Conservation (phyloP, 2,329 filamentous ascomycete genomes). For the Calonectria hawksworthii region DNA sequence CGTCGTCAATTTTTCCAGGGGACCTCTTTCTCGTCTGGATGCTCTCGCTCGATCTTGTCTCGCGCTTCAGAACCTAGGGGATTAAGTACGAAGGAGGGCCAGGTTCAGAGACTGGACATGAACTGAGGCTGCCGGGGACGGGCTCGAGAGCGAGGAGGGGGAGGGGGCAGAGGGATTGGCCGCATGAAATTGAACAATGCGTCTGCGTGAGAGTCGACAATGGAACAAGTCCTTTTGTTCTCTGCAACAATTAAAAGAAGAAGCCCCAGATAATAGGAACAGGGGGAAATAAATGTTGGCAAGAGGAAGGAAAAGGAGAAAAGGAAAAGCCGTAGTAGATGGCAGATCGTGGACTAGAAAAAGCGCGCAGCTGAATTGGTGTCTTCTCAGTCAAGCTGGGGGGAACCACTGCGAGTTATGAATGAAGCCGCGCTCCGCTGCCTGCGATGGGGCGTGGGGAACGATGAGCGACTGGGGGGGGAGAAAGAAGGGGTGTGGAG, state of each 20-base stretch:
- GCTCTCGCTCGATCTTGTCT: slow-evolving; percentile 16
- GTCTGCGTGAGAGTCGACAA: slow-evolving; percentile 17
- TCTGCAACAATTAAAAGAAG: neutral
- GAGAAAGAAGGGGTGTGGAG: neutral
- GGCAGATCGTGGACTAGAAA: slow-evolving; percentile 30
- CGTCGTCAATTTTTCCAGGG: neutral
- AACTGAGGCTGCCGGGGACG: slow-evolving; percentile 26
- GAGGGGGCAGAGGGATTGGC: slow-evolving; percentile 32
- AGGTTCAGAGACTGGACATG: slow-evolving; percentile 27
- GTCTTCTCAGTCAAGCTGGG: slow-evolving; percentile 31
- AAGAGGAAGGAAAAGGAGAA: slow-evolving; percentile 16
- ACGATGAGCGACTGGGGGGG: slow-evolving; percentile 14
- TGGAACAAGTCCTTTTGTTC: slow-evolving; percentile 19
- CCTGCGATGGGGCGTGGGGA: slow-evolving; percentile 28
- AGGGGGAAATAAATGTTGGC: neutral
- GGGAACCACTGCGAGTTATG: slow-evolving; percentile 43
- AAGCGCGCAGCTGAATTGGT: slow-evolving; percentile 48
- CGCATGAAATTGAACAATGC: slow-evolving; percentile 39
- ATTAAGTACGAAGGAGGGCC: slow-evolving; percentile 16
- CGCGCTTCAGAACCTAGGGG: slow-evolving; percentile 16
- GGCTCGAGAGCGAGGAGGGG: slow-evolving; percentile 33
- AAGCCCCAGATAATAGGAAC: slow-evolving; percentile 15
- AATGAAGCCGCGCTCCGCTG: slow-evolving; percentile 41
- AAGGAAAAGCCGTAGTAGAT: slow-evolving; percentile 2
- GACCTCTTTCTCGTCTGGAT: neutral